These are phyloP conservation scores for Debaryomyces sp. DNA, from an alignment of 1,139 yeast genomes.

Conservation along the genomic window DNA sequence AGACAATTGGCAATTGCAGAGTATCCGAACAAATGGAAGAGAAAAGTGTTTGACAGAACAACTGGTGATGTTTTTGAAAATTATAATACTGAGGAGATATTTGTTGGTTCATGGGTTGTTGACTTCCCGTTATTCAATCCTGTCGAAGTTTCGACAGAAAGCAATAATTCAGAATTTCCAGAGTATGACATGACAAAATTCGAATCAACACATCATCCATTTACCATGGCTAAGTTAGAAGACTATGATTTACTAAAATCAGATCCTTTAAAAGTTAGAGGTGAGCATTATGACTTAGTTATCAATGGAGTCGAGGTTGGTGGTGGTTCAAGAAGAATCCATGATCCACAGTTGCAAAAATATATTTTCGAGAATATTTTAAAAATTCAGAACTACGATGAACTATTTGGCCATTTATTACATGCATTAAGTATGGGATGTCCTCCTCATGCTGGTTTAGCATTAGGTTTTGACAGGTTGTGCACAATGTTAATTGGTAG, in stretches of 20 bases:
- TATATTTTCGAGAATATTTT: slow-evolving; percentile 64
- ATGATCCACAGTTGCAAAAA: slow-evolving; percentile 76
- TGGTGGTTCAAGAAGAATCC: slow-evolving; percentile 96
- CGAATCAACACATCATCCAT: slow-evolving; percentile 92
- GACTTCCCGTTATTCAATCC: slow-evolving; percentile 93
- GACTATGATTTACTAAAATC: slow-evolving; percentile 61
- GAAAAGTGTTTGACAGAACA: slow-evolving; percentile 30
- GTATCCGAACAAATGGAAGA: slow-evolving; percentile 54
- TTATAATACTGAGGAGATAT: slow-evolving; percentile 29
- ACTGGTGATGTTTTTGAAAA: slow-evolving; percentile 18
- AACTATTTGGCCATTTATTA: slow-evolving; percentile 84
- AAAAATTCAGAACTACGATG: slow-evolving; percentile 55
- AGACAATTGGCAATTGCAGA: slow-evolving; percentile 70
- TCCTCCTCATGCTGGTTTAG: slow-evolving; percentile 98
- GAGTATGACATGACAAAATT: slow-evolving; percentile 48
- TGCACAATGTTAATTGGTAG: slow-evolving; percentile 86
- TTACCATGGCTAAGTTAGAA: slow-evolving; percentile 81
- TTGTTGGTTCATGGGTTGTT: slow-evolving; percentile 83
- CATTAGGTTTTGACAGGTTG: slow-evolving; percentile 91
- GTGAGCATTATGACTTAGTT: slow-evolving; percentile 95
- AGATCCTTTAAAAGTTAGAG: slow-evolving; percentile 68
- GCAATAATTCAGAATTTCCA: slow-evolving; percentile 53
- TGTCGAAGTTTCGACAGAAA: slow-evolving; percentile 47
- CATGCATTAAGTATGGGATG: slow-evolving; percentile 86
- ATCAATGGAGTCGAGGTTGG: slow-evolving; percentile 95